Conservation (phyloP, 257 asterid genomes). For the Nicotiana tabacum region DNA sequence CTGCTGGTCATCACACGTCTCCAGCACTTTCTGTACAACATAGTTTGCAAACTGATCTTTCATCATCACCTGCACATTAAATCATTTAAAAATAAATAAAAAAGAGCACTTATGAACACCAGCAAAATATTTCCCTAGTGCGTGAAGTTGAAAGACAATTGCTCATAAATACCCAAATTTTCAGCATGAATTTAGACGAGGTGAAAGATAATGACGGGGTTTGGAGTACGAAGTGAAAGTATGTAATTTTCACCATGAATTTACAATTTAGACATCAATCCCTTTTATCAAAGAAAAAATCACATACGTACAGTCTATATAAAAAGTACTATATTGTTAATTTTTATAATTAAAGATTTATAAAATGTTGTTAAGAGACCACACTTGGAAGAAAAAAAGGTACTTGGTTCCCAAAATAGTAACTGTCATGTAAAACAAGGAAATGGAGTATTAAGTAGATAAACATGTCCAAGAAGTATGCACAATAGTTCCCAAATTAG, state of each 20-base stretch:
- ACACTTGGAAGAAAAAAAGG: not conserved
- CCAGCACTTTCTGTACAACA: conserved; percentile 82
- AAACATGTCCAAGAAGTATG: not conserved
- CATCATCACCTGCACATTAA: conserved; percentile 54
- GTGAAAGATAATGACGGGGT: not conserved
- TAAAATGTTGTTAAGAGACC: not conserved
- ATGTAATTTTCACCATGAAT: not conserved
- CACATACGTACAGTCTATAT: not conserved
- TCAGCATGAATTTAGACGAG: not conserved
- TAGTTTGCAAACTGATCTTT: conserved; percentile 77
- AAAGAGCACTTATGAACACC: not conserved
- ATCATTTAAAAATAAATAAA: not conserved
- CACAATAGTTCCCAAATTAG: not conserved
- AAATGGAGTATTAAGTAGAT: not conserved
- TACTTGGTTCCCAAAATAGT: not conserved
- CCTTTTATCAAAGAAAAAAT: not conserved
- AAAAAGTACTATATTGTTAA: not conserved
- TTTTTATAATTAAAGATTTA: not conserved
- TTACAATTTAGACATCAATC: not conserved
- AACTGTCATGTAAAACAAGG: not conserved
- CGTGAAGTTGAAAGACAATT: not conserved
- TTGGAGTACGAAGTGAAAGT: not conserved
- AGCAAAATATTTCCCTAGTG: not conserved
- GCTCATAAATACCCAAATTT: not conserved
- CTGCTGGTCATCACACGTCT: conserved; percentile 67